Base-by-base conservation (phyloP, 106 monocot genomes). In the Vanilla planifolia region DNA sequence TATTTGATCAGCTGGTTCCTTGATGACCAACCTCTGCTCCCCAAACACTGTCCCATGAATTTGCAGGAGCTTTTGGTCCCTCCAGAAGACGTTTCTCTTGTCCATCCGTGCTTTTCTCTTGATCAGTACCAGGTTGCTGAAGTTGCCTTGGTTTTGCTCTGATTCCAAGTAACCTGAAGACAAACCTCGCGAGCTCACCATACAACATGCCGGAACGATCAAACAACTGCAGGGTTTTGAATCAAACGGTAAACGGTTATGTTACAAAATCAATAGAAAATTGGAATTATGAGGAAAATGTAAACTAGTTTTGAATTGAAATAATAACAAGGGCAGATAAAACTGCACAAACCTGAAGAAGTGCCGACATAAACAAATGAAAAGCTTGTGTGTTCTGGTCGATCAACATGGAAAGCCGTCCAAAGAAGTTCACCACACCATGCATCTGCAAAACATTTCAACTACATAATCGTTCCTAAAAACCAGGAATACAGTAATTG, bases 361-460 rank as follows among this genome's bases (percentile, higher is more conserved):
- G 75, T n/a, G 95, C 86, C 11, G 78, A 58, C 86, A 96, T 91
- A 50, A 91, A 90, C 70, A 81, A 73, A 48, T 86, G 80, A 55
- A 90, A 84, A 25, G 87, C 90, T 4, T 91, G 90, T 6, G 95
- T 96, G 39, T 96, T 96, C 72, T 87, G 90, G 69, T 90, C 95
- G 27, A 87, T 75, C 21, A 96, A 84, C 19, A 84, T 29, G 3
- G 95, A 73, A 28, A 96, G 69, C 43, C 90, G 77, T 13, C 86
- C 86, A 65, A 96, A 96, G 77, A 90, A 90, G 41, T 81, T 79
- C 23, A 91, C 90, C 25, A 91, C 81, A 24, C 95, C 84, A 20
- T 84, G 76, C 90, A 96, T 78, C 95, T 96, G 69, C 48, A 40
- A n/a, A 53, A 32, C 8, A 32, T n/a, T n/a, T n/a, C n/a, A n/a